A percentile compares a stretch with the other conserved stretches of the same genome.
Conservation (phyloP, 2,329 filamentous ascomycete genomes). For the Penicillium sp. region DNA sequence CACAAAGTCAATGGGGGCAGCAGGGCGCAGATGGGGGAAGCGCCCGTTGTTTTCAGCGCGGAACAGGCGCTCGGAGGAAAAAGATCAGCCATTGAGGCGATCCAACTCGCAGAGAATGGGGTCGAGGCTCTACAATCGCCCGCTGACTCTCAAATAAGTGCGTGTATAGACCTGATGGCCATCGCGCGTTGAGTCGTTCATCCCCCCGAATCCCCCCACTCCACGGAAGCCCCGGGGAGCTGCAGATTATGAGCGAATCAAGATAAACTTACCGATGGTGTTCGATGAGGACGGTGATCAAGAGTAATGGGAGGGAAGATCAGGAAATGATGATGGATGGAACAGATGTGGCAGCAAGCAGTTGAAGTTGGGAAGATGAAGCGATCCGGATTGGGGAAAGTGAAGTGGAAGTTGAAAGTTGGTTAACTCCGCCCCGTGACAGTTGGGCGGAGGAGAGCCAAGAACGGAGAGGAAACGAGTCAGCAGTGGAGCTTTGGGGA, state of each 20-base stretch:
- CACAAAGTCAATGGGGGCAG: constrained; percentile 14
- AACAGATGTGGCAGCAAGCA: neutral
- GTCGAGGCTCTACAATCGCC: constrained; percentile 2
- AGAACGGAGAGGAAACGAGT: constrained; percentile 30
- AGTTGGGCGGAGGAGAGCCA: constrained; percentile 24
- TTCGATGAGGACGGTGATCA: neutral
- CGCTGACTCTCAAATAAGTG: neutral
- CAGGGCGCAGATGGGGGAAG: constrained; percentile 12
- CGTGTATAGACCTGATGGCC: neutral
- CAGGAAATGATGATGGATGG: constrained; percentile 1
- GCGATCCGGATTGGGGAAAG: constrained; percentile 24
- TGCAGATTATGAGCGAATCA: neutral
- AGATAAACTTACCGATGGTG: constrained; percentile 10
- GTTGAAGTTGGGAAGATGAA: constrained; percentile 18
- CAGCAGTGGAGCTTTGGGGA: constrained; percentile 18
- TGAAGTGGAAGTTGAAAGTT: constrained; percentile 11
- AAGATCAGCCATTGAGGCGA: constrained; percentile 14
- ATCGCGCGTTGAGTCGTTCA: constrained; percentile 14
- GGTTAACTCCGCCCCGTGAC: constrained; percentile 27
- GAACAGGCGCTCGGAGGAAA: constrained; percentile 9
- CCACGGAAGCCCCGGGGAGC: constrained; percentile 24
- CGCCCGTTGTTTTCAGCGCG: constrained; percentile 10
- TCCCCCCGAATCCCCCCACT: constrained; percentile 17
- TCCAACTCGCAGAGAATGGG: neutral
- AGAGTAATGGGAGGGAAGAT: neutral